Evolutionary conservation across 2,329 filamentous ascomycete species (phyloP).

Genomic region (Aspergillus sp.): DNA sequence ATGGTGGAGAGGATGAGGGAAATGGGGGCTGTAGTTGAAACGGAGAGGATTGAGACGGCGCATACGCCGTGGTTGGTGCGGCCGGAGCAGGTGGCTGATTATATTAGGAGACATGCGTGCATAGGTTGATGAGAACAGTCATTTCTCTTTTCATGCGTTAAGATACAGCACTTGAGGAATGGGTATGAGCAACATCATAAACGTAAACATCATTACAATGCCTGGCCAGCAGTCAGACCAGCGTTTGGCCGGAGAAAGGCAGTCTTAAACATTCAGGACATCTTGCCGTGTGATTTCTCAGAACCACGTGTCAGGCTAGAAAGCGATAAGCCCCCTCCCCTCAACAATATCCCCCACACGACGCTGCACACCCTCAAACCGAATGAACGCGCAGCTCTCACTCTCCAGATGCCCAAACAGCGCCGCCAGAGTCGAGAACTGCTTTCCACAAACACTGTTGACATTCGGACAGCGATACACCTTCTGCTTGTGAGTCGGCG

Average conservation of each 20-base stretch:
- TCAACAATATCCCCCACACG: constrained; percentile 13
- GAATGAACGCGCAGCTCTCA: constrained; percentile 39
- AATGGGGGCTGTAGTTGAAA: constrained; percentile 26
- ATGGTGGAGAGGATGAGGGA: constrained; percentile 29
- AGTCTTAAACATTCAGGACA: no score
- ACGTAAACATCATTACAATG: neutral
- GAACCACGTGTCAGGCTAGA: neutral
- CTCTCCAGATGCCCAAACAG: constrained; percentile 48
- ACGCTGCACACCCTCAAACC: constrained; percentile 41
- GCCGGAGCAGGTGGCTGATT: constrained; percentile 18
- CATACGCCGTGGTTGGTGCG: constrained; percentile 30
- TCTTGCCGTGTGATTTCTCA: no score
- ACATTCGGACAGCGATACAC: constrained; percentile 46
- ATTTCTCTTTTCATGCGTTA: neutral
- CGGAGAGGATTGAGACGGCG: constrained; percentile 25
- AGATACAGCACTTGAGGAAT: neutral
- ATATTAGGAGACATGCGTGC: constrained; percentile 16
- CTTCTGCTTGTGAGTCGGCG: constrained; percentile 49
- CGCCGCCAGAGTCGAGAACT: constrained; percentile 40
- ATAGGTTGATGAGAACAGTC: no score
- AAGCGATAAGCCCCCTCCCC: neutral
- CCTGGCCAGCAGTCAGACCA: no score
- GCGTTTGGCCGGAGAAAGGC: no score
- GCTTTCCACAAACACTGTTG: constrained; percentile 26
- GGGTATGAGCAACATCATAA: neutral